Evolutionary conservation across 139 green algal genomes (phyloP).

Genomic region (Coelastrella sp.): DNA sequence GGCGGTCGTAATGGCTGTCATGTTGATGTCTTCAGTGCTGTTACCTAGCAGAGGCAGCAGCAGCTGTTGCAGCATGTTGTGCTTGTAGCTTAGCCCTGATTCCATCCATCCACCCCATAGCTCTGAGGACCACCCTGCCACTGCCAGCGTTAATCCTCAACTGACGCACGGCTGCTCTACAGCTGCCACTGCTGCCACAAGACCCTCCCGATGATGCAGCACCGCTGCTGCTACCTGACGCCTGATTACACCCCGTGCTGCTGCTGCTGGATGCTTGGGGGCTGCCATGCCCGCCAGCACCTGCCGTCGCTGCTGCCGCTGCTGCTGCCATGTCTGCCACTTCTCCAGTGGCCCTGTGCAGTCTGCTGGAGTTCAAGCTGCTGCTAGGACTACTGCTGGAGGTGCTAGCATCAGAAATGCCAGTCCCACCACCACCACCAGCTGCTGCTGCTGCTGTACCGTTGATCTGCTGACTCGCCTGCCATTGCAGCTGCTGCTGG

Average conservation of each 20-base stretch:
- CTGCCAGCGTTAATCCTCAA: conserved; percentile 39
- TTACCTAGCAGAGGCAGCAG: no score
- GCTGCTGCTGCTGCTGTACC: neutral
- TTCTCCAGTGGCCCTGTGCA: neutral
- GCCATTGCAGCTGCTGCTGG: neutral
- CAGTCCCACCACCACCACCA: neutral
- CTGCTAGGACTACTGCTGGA: neutral
- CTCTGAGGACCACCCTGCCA: neutral
- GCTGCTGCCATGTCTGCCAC: neutral
- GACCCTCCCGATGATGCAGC: neutral
- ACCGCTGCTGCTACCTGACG: neutral
- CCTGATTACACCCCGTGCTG: neutral
- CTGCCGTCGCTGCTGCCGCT: neutral
- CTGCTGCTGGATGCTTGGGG: neutral
- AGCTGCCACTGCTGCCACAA: neutral
- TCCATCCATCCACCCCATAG: conserved; percentile 39
- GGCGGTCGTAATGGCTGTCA: no score
- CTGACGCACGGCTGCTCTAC: neutral
- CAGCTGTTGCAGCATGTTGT: no score
- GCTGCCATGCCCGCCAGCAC: neutral
- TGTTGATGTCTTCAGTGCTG: no score
- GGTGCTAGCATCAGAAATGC: neutral
- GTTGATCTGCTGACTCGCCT: neutral
- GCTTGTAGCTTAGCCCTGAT: neutral
- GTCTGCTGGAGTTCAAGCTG: conserved; percentile 31